Evolutionary conservation across 306 rosid species (phyloP).

Genomic region (Malus orientalis): DNA sequence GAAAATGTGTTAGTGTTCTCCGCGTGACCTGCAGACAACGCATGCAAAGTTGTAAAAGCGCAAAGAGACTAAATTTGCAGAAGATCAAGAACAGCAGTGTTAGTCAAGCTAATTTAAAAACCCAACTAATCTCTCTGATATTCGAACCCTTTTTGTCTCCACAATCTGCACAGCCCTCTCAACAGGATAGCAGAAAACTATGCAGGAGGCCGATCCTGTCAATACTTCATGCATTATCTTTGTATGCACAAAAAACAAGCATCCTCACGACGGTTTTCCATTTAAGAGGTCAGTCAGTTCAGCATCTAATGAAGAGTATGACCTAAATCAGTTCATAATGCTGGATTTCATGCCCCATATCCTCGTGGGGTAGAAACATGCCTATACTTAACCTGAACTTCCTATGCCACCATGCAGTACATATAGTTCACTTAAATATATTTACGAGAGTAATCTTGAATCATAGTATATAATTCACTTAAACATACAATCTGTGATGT

Average conservation of each 20-base stretch:
- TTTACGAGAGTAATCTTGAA: neutral
- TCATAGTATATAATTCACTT: neutral
- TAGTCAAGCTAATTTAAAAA: conserved; percentile 5
- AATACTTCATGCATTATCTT: neutral
- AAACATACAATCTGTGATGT: neutral
- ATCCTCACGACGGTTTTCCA: neutral
- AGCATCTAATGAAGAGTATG: neutral
- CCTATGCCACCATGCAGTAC: neutral
- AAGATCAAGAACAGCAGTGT: conserved; percentile 20
- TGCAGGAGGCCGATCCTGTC: neutral
- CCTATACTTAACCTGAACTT: neutral
- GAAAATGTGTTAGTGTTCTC: conserved; percentile 25
- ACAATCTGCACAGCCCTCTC: neutral
- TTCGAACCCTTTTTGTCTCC: neutral
- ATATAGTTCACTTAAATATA: neutral
- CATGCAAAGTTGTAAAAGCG: conserved; percentile 15
- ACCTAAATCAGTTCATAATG: neutral
- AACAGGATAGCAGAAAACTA: neutral
- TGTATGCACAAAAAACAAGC: neutral
- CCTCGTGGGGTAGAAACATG: neutral
- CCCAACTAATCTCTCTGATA: conserved; percentile 1
- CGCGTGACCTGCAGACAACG: conserved; percentile 37
- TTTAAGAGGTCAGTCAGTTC: neutral
- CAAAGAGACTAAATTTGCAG: conserved; percentile 2
- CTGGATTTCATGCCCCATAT: neutral